Evolutionary conservation across 306 rosid species (phyloP).

Genomic region (Rosa rugosa): DNA sequence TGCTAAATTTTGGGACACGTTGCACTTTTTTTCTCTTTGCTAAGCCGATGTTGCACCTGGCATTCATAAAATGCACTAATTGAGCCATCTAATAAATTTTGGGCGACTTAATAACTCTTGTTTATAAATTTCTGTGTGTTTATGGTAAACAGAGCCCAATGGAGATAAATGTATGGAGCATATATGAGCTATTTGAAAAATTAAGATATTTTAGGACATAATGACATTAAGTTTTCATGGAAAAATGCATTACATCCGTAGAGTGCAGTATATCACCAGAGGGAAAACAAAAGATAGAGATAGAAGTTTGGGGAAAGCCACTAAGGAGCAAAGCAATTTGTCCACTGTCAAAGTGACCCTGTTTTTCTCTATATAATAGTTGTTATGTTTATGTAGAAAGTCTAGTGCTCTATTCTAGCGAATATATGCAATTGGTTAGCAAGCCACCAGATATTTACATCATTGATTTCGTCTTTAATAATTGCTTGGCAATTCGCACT

Average conservation of each 20-base stretch:
- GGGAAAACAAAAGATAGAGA: neutral
- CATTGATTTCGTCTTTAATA: neutral
- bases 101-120: neutral
- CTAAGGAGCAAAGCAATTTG: neutral
- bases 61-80: neutral
- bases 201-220: neutral
- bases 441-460: neutral
- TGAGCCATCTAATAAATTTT: neutral
- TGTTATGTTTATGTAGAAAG: neutral
- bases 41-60: neutral
- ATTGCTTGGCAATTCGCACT: slow-evolving; percentile 18
- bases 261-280: neutral
- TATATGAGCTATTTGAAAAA: neutral
- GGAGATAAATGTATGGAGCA: too few relatives aligned
- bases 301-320: neutral
- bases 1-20: neutral
- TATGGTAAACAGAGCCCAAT: neutral
- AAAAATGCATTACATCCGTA: neutral
- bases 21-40: neutral
- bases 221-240: neutral
- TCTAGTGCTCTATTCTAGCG: neutral
- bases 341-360: neutral
- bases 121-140: neutral
- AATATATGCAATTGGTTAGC: slow-evolving; percentile 4
- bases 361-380: neutral